Conservation (phyloP, 2,329 filamentous ascomycete genomes). For the Stagonosporopsis vannaccii region DNA sequence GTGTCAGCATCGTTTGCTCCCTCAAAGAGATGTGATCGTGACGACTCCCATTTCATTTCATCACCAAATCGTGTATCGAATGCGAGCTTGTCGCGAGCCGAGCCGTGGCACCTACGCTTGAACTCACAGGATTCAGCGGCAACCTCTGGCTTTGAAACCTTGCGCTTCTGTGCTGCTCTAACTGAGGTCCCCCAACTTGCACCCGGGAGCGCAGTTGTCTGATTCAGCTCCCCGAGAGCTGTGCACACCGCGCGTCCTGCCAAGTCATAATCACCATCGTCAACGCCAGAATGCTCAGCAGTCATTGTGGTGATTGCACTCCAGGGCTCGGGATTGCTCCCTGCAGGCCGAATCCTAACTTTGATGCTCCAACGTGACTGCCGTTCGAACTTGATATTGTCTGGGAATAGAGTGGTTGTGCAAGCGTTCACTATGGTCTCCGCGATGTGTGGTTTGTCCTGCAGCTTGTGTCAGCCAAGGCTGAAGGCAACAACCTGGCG, state of each 20-base stretch:
- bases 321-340: neutral
- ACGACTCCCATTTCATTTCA: neutral
- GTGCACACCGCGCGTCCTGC: neutral
- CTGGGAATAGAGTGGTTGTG: slow-evolving; percentile 33
- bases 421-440: slow-evolving; percentile 27
- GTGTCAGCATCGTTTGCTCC: neutral
- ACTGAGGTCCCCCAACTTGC: no score
- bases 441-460: neutral
- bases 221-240: no score
- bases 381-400: slow-evolving; percentile 39
- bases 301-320: neutral
- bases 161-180: slow-evolving; percentile 18
- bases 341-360: slow-evolving; percentile 15
- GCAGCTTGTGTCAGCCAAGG: neutral
- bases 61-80: neutral
- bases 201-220: neutral
- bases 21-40: neutral
- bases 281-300: neutral
- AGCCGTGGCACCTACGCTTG: neutral
- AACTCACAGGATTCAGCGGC: neutral
- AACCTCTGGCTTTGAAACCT: slow-evolving; percentile 1
- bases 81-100: neutral
- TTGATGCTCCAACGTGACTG: slow-evolving; percentile 39
- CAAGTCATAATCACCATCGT: neutral
- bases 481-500: neutral